A percentile compares a stretch with the other conserved stretches of the same genome.
Evolutionary conservation across 2,329 filamentous ascomycete genomes (phyloP).

Genomic region (Fusarium brachygibbosum): DNA sequence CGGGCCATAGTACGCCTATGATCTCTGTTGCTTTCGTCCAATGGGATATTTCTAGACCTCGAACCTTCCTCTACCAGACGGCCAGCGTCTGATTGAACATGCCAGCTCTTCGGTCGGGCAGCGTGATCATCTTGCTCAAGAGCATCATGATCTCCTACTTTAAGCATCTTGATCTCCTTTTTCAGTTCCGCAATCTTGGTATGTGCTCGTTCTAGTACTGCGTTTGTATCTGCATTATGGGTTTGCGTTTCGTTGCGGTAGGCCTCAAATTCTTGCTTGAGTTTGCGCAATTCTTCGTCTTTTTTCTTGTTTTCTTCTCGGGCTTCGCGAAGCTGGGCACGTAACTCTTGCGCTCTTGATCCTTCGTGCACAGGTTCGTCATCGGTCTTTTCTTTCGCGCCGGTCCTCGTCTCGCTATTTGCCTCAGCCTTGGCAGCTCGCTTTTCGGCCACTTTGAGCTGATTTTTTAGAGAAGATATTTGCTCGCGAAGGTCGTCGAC

Average conservation of each 20-base stretch:
- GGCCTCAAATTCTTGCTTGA: constrained; percentile 66
- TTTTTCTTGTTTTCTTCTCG: constrained; percentile 62
- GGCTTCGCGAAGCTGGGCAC: constrained; percentile 59
- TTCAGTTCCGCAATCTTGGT: constrained; percentile 69
- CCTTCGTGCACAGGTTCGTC: constrained; percentile 41
- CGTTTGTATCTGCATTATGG: constrained; percentile 67
- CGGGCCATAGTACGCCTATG: constrained; percentile 30
- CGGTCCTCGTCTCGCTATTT: constrained; percentile 7
- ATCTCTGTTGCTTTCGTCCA: constrained; percentile 3
- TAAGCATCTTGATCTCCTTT: constrained; percentile 64
- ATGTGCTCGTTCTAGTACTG: constrained; percentile 69
- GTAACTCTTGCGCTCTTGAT: constrained; percentile 55
- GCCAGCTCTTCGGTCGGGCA: constrained; percentile 51
- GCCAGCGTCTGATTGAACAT: constrained; percentile 43
- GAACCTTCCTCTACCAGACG: constrained; percentile 24
- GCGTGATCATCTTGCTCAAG: constrained; percentile 26
- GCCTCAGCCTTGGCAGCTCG: constrained; percentile 56
- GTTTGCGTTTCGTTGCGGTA: constrained; percentile 67
- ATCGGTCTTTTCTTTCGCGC: constrained; percentile 50
- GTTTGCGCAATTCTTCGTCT: constrained; percentile 63
- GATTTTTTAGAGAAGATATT: constrained; percentile 64
- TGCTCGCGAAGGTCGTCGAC: constrained; percentile 66
- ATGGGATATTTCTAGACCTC: not conserved
- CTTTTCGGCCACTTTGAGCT: constrained; percentile 64
- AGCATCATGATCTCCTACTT: constrained; percentile 46